phyloP scores from a whole-genome alignment of 108 stramenopile species.

The Nitzschia sp. region DNA sequence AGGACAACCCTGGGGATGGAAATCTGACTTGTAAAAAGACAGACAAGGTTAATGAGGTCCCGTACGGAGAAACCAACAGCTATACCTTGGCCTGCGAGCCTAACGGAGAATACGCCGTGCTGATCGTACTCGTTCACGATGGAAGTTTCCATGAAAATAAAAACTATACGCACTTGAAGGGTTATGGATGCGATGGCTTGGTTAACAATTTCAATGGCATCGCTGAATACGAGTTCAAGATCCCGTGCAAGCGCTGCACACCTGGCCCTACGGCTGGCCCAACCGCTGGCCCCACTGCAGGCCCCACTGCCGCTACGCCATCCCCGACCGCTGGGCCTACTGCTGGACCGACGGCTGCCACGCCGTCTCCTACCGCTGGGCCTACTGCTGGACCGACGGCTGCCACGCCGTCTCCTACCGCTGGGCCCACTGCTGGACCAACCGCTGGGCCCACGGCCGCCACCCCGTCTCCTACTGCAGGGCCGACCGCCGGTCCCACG shows the following conservation, averaged over 20 bases:
- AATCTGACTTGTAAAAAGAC: too few species aligned
- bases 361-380: neutral
- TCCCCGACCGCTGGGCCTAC: neutral
- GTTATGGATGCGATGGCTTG: neutral
- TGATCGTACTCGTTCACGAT: neutral
- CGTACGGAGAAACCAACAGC: too few species aligned
- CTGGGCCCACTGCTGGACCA: neutral
- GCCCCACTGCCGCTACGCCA: conserved; percentile 1
- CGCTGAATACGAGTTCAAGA: neutral
- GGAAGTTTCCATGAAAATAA: neutral
- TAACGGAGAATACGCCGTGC: too few species aligned
- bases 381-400: conserved; percentile 2
- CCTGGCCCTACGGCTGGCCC: conserved; percentile 5
- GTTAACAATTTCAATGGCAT: neutral
- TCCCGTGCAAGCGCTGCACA: too few species aligned
- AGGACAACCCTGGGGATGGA: too few species aligned
- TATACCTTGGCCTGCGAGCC: neutral
- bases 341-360: neutral
- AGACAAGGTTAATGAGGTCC: too few species aligned
- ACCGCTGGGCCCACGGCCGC: neutral
- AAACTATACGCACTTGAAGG: neutral
- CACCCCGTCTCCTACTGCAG: neutral
- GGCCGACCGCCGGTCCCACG: conserved; percentile 2
- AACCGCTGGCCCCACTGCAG: neutral
- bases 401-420: too few species aligned